Evolutionary conservation across 768 basidiomycete species (phyloP).

Genomic region (Daedalea quercina): DNA sequence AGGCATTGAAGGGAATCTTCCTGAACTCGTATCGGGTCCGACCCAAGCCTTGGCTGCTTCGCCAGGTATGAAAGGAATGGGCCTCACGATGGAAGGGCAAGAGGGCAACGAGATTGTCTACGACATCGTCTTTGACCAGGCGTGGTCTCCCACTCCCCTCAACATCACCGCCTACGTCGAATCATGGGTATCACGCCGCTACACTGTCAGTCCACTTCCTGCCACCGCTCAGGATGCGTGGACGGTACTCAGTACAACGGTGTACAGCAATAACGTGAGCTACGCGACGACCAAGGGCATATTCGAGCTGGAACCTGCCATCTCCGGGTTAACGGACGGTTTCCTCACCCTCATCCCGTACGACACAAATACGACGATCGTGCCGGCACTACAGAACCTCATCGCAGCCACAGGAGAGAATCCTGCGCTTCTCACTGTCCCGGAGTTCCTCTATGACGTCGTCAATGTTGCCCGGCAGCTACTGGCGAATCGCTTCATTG

Average conservation of each 20-base stretch:
- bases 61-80: constrained; percentile 32
- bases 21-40: constrained; percentile 26
- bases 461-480: constrained; percentile 34
- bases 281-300: constrained; percentile 31
- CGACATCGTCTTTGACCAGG: constrained; percentile 33
- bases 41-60: constrained; percentile 23
- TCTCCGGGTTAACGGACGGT: constrained; percentile 27
- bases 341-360: constrained; percentile 29
- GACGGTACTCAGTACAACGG: constrained; percentile 27
- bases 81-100: constrained; percentile 32
- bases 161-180: constrained; percentile 25
- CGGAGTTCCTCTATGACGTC: constrained; percentile 33
- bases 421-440: constrained; percentile 14
- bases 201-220: constrained; percentile 23
- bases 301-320: constrained; percentile 28
- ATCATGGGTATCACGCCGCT: constrained; percentile 31
- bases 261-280: constrained; percentile 27
- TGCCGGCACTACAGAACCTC: constrained; percentile 16
- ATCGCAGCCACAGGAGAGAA: constrained; percentile 11
- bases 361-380: constrained; percentile 26
- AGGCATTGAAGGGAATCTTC: constrained; percentile 30
- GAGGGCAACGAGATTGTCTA: constrained; percentile 37
- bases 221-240: constrained; percentile 25
- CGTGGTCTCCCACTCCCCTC: constrained; percentile 29
- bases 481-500: constrained; percentile 31